Conservation (phyloP, 768 basidiomycete genomes). For the Xerocomellus intermedius region DNA sequence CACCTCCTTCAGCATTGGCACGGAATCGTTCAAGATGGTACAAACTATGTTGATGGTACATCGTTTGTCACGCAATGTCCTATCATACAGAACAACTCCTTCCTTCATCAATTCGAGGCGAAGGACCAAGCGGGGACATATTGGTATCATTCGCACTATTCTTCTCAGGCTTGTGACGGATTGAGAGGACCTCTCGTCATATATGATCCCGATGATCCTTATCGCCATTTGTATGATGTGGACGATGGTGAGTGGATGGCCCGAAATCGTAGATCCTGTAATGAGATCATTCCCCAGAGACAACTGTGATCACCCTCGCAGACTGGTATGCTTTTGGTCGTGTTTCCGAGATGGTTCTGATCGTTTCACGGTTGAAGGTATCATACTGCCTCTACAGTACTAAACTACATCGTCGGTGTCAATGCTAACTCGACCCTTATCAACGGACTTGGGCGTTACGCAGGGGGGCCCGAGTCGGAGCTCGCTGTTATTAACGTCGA, state of each 20-base stretch:
- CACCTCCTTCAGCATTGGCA: constrained; percentile 49
- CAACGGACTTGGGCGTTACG: constrained; percentile 31
- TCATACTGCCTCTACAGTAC: constrained; percentile 15
- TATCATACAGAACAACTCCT: constrained; percentile 23
- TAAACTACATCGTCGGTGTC: constrained; percentile 18
- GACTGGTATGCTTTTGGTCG: constrained; percentile 21
- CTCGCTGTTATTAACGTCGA: constrained; percentile 42
- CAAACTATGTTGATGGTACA: constrained; percentile 46
- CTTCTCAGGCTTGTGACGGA: constrained; percentile 41
- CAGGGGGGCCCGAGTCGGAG: constrained; percentile 36
- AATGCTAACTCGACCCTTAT: constrained; percentile 27
- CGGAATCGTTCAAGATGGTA: constrained; percentile 45
- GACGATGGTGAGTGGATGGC: constrained; percentile 38
- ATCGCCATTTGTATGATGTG: constrained; percentile 38
- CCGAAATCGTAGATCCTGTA: background rate
- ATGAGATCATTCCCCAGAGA: constrained; percentile 12
- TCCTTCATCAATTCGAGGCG: constrained; percentile 20
- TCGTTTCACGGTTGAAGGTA: constrained; percentile 15
- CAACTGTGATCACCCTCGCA: constrained; percentile 24
- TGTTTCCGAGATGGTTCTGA: background rate
- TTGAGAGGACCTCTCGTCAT: constrained; percentile 40
- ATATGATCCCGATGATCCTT: constrained; percentile 43
- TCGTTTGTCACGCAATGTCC: constrained; percentile 38
- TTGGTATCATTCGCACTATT: constrained; percentile 39
- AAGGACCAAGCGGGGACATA: constrained; percentile 27